Conservation (phyloP, 23 red algal species). For the Pyropia haitanensis region DNA sequence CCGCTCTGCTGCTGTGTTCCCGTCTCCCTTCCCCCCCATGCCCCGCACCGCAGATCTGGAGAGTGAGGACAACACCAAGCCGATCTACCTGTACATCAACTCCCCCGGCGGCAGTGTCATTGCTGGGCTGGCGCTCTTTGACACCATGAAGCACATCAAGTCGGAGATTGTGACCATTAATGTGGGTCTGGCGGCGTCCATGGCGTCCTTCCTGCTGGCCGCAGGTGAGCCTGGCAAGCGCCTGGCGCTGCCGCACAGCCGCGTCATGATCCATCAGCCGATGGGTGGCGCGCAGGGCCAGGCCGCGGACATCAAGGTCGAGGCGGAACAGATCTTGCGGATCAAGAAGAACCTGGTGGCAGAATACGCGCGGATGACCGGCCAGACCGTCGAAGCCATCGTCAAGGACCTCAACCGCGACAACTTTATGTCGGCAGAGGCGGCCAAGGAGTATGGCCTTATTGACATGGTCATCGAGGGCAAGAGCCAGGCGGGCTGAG, state of each 20-base stretch:
- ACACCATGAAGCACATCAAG: constrained; percentile 99
- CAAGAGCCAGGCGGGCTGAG: constrained; percentile 67
- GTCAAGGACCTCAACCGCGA: constrained; percentile 90
- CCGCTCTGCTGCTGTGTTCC: no score
- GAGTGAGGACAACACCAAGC: constrained; percentile 98
- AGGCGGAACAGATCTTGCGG: constrained; percentile 96
- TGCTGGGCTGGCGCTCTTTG: constrained; percentile 92
- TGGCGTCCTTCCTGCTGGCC: constrained; percentile 88
- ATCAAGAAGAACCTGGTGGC: constrained; percentile 92
- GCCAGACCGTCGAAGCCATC: constrained; percentile 86
- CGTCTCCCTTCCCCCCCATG: no score
- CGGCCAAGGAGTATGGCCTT: constrained; percentile 91
- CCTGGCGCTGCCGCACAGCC: constrained; percentile 83
- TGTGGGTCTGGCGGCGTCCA: constrained; percentile 93
- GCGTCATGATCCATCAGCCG: constrained; percentile 99
- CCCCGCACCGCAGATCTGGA: constrained; percentile 29
- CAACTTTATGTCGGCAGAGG: constrained; percentile 97
- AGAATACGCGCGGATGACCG: constrained; percentile 97
- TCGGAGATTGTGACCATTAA: constrained; percentile 96
- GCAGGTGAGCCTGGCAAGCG: constrained; percentile 89
- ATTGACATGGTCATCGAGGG: constrained; percentile 96
- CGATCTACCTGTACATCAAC: constrained; percentile 99
- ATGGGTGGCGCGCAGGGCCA: constrained; percentile 98
- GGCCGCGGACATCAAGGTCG: constrained; percentile 96
- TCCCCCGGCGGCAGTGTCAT: constrained; percentile 95